Conservation (phyloP, 1,139 yeast genomes). For the Suhomyces ambrosiae region DNA sequence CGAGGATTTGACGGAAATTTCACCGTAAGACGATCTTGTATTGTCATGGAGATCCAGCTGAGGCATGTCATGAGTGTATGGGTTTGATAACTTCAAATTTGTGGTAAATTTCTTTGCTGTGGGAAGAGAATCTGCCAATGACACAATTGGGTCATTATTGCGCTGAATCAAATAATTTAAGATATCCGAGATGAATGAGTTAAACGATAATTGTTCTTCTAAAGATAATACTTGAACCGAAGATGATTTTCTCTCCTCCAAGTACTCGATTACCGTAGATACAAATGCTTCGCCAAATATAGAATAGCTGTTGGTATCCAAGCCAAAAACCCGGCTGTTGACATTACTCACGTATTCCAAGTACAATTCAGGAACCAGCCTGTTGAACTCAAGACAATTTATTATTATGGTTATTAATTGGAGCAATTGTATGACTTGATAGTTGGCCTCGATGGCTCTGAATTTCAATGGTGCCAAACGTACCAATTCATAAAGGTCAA, state of each 20-base stretch:
- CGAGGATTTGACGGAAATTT: conserved; percentile 15
- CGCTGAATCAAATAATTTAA: conserved; percentile 19
- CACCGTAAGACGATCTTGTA: conserved; percentile 9
- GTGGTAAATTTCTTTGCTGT: background rate
- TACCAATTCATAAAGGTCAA: conserved; percentile 13
- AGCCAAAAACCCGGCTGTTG: conserved; percentile 24
- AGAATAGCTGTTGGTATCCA: conserved; percentile 19
- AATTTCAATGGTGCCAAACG: conserved; percentile 12
- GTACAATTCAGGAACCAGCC: conserved; percentile 16
- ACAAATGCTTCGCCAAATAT: conserved; percentile 28
- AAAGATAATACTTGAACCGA: background rate
- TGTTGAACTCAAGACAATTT: conserved; percentile 19
- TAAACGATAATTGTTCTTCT: conserved; percentile 16
- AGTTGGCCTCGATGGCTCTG: conserved; percentile 17
- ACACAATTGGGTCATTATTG: conserved; percentile 8
- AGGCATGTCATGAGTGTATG: conserved; percentile 1
- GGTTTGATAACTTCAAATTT: background rate
- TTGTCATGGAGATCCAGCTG: background rate
- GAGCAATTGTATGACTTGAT: conserved; percentile 23
- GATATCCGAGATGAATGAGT: conserved; percentile 17
- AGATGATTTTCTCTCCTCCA: conserved; percentile 6
- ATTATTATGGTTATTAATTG: conserved; percentile 23
- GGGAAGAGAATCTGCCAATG: conserved; percentile 1
- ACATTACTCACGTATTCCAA: conserved; percentile 19
- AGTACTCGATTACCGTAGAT: conserved; percentile 18